Evolutionary conservation across 2,329 filamentous ascomycete genomes (phyloP).

Genomic region (Apiospora sp.): DNA sequence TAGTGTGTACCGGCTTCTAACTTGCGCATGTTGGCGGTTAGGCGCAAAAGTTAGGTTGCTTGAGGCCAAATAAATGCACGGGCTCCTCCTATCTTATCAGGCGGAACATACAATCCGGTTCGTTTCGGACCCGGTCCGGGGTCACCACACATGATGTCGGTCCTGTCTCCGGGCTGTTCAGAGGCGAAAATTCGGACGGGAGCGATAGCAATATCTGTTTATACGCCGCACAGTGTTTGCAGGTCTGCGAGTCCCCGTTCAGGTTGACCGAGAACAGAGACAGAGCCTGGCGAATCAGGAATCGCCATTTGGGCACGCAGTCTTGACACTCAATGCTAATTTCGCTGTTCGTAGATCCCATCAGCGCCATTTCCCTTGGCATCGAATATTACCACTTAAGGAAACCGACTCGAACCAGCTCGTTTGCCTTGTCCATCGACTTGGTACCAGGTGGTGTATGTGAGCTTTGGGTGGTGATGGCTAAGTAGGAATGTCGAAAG

Average conservation of each 20-base stretch:
- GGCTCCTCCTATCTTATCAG: no score
- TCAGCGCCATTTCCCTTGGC: constrained; percentile 1
- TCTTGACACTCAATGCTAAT: neutral
- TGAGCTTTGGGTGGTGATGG: neutral
- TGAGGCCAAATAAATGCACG: no score
- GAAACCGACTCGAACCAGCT: neutral
- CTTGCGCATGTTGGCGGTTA: no score
- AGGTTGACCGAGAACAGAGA: neutral
- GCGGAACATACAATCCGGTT: no score
- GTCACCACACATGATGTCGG: neutral
- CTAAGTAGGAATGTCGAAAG: neutral
- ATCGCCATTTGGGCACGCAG: neutral
- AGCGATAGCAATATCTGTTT: neutral
- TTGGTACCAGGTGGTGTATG: neutral
- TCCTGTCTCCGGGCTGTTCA: neutral
- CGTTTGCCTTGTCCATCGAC: neutral
- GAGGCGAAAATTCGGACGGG: neutral
- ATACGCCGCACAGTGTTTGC: neutral
- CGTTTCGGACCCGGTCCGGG: neutral
- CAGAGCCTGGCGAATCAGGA: neutral
- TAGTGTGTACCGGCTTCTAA: no score
- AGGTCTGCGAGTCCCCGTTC: neutral
- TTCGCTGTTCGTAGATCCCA: neutral
- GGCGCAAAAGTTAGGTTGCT: no score
- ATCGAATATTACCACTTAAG: neutral